Base-by-base conservation (phyloP, 495 filamentous ascomycete genomes). In the Monascus purpureus region DNA sequence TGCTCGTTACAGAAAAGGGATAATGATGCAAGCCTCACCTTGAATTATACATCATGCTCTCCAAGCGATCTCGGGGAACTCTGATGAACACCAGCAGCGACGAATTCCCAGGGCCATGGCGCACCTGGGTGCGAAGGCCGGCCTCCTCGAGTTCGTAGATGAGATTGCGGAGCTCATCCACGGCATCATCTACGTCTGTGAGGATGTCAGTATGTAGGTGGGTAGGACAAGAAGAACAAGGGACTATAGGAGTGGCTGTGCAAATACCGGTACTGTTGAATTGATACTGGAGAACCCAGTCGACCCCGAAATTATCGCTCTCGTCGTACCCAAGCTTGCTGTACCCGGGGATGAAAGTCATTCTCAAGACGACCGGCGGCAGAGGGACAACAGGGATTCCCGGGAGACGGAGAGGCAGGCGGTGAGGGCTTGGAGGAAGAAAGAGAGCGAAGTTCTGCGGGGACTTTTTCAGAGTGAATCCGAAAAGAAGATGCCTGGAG, bases 81-180 rank as follows among this genome's bases (percentile, higher is more conserved):
- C 76, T 77, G 42, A 82, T 63, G 53, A 87, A 95, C 25, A 97
- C 63, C 26, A 97, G 56, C 9, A 94, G 54, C 2, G 83, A 81
- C 25, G 70, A 60, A 1, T 5, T 9, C 20, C 75, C 72, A 37
- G 79, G 69, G 22, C 88, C 88, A 42, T 74, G 75, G 35, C 90
- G 76, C 14, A 93, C 86, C 49, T 94, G 88, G 12, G 80, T 78
- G 2, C 76, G 70, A 28, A 95, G 68, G 13, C 88, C 86, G 30
- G 82, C 80, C 35, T 62, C 58, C 14, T 73, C 68, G 30, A 97
- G 65, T 23, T 75, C 70, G 39, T 72, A 43, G 39, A 93, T 61
- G n/a, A 97, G 74, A 34, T 72, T 70, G 32, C 71, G 68, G 48
- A 93, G 92, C 41, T 77, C 68, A 11, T 68, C 59, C 41, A 76